Conservation (phyloP, 495 filamentous ascomycete species). For the Penicillium turbatum region DNA sequence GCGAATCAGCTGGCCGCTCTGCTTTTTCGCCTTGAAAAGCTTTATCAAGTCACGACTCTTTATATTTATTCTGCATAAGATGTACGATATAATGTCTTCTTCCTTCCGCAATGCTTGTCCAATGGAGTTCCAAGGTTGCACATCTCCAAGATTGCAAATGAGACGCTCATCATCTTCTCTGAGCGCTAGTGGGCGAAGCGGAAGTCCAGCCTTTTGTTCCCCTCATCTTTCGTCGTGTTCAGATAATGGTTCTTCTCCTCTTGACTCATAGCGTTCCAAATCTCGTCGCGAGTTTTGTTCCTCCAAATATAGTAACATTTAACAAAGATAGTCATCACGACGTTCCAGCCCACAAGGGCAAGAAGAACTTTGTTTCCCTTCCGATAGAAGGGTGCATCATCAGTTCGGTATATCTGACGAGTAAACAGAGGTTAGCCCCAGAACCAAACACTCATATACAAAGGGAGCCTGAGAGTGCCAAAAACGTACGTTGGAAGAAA, state of each 20-base stretch:
- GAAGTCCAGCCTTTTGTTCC: conserved; percentile 32
- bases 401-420: conserved; percentile 4
- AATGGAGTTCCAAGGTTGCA: neutral
- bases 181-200: conserved; percentile 22
- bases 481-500: conserved; percentile 12
- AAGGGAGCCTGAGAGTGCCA: neutral
- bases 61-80: too few relatives aligned
- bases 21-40: too few relatives aligned
- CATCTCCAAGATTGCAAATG: neutral
- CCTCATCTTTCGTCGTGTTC: conserved; percentile 25
- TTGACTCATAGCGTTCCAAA: conserved; percentile 8
- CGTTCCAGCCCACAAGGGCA: conserved; percentile 9
- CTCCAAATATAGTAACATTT: conserved; percentile 35
- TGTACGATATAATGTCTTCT: too few relatives aligned
- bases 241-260: conserved; percentile 14
- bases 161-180: too few relatives aligned
- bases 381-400: conserved; percentile 16
- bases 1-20: too few relatives aligned
- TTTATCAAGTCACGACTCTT: too few relatives aligned
- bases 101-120: too few relatives aligned
- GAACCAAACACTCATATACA: neutral
- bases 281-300: conserved; percentile 19
- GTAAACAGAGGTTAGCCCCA: neutral
- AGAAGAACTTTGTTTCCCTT: conserved; percentile 18
- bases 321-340: conserved; percentile 12